Evolutionary conservation across 73 alveolate species (phyloP).

Genomic region (Uronychia setigera): DNA sequence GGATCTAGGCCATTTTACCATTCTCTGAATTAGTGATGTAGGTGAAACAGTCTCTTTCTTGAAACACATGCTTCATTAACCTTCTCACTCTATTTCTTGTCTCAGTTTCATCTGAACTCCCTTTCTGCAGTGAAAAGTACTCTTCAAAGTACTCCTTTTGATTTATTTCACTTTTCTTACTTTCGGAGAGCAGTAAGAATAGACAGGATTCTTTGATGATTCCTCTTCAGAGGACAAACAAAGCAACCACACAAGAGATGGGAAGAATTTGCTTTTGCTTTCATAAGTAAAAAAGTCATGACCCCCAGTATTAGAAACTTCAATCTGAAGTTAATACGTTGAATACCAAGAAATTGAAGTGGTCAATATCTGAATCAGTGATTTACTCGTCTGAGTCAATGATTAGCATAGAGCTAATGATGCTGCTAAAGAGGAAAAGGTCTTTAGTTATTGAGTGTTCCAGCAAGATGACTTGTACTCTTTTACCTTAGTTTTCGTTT

Average conservation of each 20-base stretch:
- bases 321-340: not conserved
- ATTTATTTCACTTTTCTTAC: conserved; percentile 71
- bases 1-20: too few species aligned
- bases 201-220: not conserved
- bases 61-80: conserved; percentile 83
- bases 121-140: conserved; percentile 74
- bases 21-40: too few species aligned
- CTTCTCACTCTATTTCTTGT: conserved; percentile 90
- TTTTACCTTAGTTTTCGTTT: too few species aligned
- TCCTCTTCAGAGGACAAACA: too few species aligned
- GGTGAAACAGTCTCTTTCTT: conserved; percentile 97
- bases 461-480: too few species aligned
- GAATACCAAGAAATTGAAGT: not conserved
- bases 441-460: too few species aligned
- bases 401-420: too few species aligned
- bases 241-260: not conserved
- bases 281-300: not conserved
- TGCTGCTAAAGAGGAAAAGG: too few species aligned
- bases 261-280: not conserved
- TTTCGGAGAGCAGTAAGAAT: not conserved
- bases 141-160: conserved; percentile 90
- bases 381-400: not conserved
- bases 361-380: not conserved
- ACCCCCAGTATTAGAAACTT: not conserved
- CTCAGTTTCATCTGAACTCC: conserved; percentile 82